These are phyloP conservation scores for Corymbia calophylla DNA, from an alignment of 441 rosid genomes.

Conservation along the genomic window DNA sequence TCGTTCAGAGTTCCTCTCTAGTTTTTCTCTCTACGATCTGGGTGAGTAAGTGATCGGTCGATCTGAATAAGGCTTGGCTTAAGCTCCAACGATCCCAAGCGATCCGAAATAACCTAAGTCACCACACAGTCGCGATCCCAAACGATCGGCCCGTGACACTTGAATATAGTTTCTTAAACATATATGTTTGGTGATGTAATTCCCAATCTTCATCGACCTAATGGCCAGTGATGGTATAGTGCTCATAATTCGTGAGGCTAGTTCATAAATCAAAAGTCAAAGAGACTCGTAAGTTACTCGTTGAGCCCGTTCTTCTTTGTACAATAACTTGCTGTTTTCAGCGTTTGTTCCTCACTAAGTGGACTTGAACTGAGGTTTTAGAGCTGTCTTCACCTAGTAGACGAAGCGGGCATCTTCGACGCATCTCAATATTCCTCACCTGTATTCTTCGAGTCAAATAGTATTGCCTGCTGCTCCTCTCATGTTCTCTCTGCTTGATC, in stretches of 20 bases:
- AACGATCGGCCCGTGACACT: no score
- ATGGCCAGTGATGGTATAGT: not conserved
- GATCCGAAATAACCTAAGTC: no score
- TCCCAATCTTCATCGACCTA: not conserved
- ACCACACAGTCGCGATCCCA: no score
- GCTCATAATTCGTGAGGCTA: not conserved
- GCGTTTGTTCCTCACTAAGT: not conserved
- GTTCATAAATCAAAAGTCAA: not conserved
- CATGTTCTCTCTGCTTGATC: not conserved
- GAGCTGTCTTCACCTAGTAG: not conserved
- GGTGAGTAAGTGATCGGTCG: no score
- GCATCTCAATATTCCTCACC: not conserved
- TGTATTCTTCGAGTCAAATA: not conserved
- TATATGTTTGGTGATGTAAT: not conserved
- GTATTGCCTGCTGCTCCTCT: not conserved
- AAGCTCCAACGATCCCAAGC: no score
- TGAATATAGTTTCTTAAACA: not conserved
- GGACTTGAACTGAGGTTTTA: not conserved
- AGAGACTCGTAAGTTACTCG: not conserved
- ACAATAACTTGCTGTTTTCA: not conserved
- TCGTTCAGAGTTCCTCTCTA: no score
- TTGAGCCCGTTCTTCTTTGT: not conserved
- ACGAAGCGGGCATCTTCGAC: not conserved
- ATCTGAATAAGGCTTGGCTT: no score
- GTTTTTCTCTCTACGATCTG: no score